Evolutionary conservation across 306 rosid genomes (phyloP), one percentile per base, ranked within the genome.

Genomic region (Carpinus viminea): DNA sequence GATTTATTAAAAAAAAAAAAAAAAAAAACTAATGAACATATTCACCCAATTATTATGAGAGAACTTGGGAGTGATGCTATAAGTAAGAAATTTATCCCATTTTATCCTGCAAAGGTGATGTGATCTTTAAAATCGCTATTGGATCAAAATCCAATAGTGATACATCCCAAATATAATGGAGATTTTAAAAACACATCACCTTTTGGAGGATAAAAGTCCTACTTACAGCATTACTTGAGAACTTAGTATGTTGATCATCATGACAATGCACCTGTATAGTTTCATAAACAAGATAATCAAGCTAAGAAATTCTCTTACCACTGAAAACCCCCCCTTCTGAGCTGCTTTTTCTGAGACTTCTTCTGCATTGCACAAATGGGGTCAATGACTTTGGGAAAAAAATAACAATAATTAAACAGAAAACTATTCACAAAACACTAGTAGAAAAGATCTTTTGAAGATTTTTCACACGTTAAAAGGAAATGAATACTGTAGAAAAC

Each of bases 311-410:
- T 65, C 38, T 70, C 98, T 90, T 78, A 92, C 98, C 78, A 81
- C 10, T 75, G 98, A 86, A 76, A 91, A 89, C 79, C 59, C 78
- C 79, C 59, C 78, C 78, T 78, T 88, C 77, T 78, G 74, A 69
- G 88, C 85, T 54, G 73, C 81, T 86, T 74, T 87, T 48, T 88
- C 91, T 46, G 89, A 80, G 82, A 62, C 46, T 72, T 85, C 88
- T 83, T 85, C 97, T 95, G 97, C 92, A 82, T 54, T 47, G 69
- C 72, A 83, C 20, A 83, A 82, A 73, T 65, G 59, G 68, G 68
- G 68, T 74, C 78, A 87, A 59, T 60, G 61, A 24, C 82, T 74
- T 53, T 59, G 26, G 57, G 52, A 48, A 72, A 41, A 72, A 26
- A 31, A 57, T 26, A 71, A 60, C 73, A 72, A 73, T 34, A 47